Conservation (phyloP, 1,284 basidiomycete species). For the Tranzscheliella williamsii region DNA sequence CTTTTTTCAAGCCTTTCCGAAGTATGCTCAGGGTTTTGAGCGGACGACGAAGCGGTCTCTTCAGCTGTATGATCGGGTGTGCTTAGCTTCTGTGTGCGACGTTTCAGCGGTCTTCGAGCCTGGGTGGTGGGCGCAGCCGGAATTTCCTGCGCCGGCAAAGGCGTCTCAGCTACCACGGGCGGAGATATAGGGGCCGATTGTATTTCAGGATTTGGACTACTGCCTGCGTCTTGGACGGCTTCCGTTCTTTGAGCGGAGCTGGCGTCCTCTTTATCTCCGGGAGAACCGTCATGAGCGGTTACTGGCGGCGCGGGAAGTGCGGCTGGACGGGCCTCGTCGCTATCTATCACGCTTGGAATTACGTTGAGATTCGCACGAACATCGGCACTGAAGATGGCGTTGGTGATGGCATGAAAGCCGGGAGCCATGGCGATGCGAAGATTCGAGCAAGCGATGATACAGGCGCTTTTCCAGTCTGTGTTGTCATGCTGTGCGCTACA, state of each 20-base stretch:
- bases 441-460: constrained; percentile 24
- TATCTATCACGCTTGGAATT: constrained; percentile 7
- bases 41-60: no score
- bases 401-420: constrained; percentile 31
- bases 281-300: no score
- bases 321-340: not conserved
- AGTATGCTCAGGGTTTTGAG: no score
- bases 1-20: not conserved
- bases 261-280: no score
- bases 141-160: not conserved
- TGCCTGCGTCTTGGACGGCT: no score
- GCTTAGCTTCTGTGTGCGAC: constrained; percentile 33
- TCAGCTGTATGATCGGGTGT: no score
- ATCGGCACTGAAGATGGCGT: constrained; percentile 23
- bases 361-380: constrained; percentile 24
- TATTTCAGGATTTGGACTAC: no score
- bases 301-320: not conserved
- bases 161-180: no score
- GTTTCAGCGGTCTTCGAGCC: constrained; percentile 25
- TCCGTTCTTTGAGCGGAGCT: no score
- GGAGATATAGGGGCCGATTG: no score
- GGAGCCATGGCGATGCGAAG: constrained; percentile 33
- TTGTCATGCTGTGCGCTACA: constrained; percentile 11
- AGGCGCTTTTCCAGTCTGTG: constrained; percentile 18
- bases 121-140: not conserved